phyloP scores from a whole-genome alignment of 768 basidiomycete species.

The Paxillus ammoniavirescens region DNA sequence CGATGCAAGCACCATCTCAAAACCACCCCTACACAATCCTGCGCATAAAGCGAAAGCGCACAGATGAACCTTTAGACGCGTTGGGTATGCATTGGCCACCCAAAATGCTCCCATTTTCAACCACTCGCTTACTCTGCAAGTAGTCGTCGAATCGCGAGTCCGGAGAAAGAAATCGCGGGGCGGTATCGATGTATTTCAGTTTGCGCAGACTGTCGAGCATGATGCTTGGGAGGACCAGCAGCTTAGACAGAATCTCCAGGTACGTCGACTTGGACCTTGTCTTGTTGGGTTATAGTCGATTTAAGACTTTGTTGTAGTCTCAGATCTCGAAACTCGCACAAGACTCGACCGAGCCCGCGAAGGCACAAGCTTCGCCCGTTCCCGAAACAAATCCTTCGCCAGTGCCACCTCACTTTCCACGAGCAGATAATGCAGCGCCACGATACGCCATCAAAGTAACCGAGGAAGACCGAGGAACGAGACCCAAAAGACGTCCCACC shows the following conservation, averaged over 20 bases:
- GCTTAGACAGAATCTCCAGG: conserved; percentile 61
- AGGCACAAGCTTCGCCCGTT: conserved; percentile 13
- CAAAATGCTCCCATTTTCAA: conserved; percentile 9
- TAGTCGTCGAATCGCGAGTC: conserved; percentile 63
- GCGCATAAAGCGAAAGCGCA: conserved; percentile 80
- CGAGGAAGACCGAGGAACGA: conserved; percentile 7
- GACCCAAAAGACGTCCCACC: conserved; percentile 30
- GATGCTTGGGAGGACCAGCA: conserved; percentile 64
- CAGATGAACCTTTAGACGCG: conserved; percentile 80
- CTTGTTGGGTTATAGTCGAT: too few relatives aligned
- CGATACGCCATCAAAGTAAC: conserved; percentile 49
- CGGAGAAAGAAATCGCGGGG: conserved; percentile 62
- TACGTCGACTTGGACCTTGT: conserved; percentile 25
- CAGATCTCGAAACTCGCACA: conserved; percentile 55
- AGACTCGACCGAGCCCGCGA: conserved; percentile 28
- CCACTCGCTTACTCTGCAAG: conserved; percentile 11
- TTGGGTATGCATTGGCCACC: conserved; percentile 49
- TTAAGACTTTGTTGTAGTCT: conserved; percentile 36
- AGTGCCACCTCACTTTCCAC: conserved; percentile 20
- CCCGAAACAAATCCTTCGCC: conserved; percentile 10
- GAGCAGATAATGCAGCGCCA: conserved; percentile 38
- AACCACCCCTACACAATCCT: conserved; percentile 63
- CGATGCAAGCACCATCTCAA: conserved; percentile 21
- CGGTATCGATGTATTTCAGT: conserved; percentile 66
- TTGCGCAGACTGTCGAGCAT: conserved; percentile 75